These are phyloP conservation scores for Aspergillus campestris DNA, from an alignment of 495 filamentous ascomycete genomes.

Conservation along the genomic window DNA sequence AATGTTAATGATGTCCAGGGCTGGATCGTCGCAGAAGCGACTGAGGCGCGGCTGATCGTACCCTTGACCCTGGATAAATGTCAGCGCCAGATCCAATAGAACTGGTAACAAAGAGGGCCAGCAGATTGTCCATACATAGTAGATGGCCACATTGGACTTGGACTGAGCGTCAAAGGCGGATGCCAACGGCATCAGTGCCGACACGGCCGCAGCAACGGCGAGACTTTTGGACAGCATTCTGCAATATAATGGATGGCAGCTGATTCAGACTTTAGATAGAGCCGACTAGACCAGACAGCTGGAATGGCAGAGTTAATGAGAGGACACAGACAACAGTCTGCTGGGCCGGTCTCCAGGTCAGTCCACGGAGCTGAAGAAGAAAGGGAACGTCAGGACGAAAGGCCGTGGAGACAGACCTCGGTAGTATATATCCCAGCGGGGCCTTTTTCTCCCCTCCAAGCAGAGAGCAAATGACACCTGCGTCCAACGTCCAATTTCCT, in stretches of 20 bases:
- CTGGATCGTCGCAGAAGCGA: constrained; percentile 49
- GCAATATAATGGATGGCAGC: constrained; percentile 15
- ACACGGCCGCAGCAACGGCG: constrained; percentile 20
- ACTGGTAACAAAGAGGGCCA: no score
- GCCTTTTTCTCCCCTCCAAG: background rate
- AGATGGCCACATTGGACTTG: constrained; percentile 54
- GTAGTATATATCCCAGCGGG: no score
- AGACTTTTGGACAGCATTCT: constrained; percentile 26
- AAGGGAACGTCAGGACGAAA: constrained; percentile 4
- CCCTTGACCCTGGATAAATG: constrained; percentile 41
- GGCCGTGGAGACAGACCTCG: background rate
- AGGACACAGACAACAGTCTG: constrained; percentile 44
- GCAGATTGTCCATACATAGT: constrained; percentile 42
- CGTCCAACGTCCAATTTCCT: no score
- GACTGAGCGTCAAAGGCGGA: constrained; percentile 40
- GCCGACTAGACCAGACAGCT: constrained; percentile 6
- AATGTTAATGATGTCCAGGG: constrained; percentile 59
- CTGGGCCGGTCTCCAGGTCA: constrained; percentile 16
- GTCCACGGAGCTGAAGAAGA: background rate
- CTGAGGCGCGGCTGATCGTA: constrained; percentile 35
- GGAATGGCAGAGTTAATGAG: constrained; percentile 27
- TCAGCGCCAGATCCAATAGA: constrained; percentile 1
- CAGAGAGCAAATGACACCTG: no score
- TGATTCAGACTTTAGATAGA: constrained; percentile 12
- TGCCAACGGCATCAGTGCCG: constrained; percentile 21